Conservation (phyloP, 176 grass and related monocot genomes). For the Leersia perrieri region DNA sequence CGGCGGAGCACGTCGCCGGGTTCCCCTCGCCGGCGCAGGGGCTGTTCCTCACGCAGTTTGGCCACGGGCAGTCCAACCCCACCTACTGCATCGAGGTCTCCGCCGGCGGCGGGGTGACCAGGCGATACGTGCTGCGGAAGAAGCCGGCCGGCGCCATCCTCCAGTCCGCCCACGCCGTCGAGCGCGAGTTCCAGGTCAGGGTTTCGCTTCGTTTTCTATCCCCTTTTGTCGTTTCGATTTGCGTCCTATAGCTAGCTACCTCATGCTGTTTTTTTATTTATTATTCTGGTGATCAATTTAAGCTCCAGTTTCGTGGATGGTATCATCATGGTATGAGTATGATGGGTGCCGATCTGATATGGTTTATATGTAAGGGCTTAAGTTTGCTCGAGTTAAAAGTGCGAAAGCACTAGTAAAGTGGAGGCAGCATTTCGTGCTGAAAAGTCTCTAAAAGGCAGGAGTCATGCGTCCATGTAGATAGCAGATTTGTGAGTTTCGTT, state of each 20-base stretch:
- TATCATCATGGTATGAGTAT: too few species aligned
- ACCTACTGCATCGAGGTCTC: slow-evolving; percentile 72
- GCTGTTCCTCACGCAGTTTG: slow-evolving; percentile 64
- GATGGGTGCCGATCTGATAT: background rate
- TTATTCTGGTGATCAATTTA: background rate
- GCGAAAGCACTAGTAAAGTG: background rate
- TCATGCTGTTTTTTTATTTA: background rate
- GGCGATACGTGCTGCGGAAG: slow-evolving; percentile 86
- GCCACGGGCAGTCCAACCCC: slow-evolving; percentile 91
- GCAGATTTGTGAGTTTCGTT: background rate
- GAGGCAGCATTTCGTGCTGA: background rate
- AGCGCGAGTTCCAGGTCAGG: slow-evolving; percentile 80
- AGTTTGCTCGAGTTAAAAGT: background rate
- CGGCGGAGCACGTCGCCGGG: slow-evolving; percentile 53
- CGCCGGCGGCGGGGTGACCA: slow-evolving; percentile 16
- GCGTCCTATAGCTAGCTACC: background rate
- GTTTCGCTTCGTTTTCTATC: too few species aligned
- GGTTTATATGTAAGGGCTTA: background rate
- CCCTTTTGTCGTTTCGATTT: background rate
- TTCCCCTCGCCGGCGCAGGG: slow-evolving; percentile 47
- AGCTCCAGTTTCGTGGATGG: background rate
- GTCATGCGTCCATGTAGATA: background rate
- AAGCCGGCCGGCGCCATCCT: slow-evolving; percentile 77
- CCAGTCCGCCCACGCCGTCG: slow-evolving; percentile 88
- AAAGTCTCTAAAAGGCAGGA: background rate